Percentiles rank a stretch among this genome's conserved stretches.
Evolutionary conservation across 106 monocot species (phyloP).

Genomic region (Posidonia australis): DNA sequence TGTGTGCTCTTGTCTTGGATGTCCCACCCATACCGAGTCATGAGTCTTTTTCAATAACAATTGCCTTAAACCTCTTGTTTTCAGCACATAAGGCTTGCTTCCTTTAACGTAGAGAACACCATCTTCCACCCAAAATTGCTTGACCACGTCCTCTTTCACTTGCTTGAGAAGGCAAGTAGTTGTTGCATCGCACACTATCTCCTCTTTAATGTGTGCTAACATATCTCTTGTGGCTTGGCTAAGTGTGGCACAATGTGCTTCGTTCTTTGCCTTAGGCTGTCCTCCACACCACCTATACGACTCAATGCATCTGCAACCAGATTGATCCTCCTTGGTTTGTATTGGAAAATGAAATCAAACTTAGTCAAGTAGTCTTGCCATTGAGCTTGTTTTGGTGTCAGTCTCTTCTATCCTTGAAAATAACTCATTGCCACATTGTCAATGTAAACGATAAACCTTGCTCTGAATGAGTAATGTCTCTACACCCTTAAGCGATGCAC

Average conservation of each 20-base stretch:
- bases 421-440: slow-evolving; percentile 7
- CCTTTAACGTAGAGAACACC: not conserved
- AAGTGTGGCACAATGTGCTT: not conserved
- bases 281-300: not conserved
- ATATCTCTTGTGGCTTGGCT: not conserved
- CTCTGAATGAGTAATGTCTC: not conserved
- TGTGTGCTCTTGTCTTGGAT: too few species aligned
- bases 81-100: not conserved
- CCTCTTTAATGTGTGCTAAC: not conserved
- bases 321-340: not conserved
- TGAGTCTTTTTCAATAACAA: not conserved
- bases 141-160: not conserved
- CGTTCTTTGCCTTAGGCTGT: too few species aligned
- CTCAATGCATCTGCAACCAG: not conserved
- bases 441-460: too few species aligned
- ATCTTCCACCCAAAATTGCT: slow-evolving; percentile 3
- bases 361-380: too few species aligned
- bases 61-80: not conserved
- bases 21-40: too few species aligned
- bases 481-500: not conserved
- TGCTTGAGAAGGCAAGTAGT: not conserved
- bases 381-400: too few species aligned
- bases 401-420: not conserved
- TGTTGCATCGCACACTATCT: not conserved
- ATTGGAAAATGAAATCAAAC: too few species aligned